These are phyloP conservation scores for Mimosa bimucronata DNA, from an alignment of 306 rosid species.

Conservation along the genomic window DNA sequence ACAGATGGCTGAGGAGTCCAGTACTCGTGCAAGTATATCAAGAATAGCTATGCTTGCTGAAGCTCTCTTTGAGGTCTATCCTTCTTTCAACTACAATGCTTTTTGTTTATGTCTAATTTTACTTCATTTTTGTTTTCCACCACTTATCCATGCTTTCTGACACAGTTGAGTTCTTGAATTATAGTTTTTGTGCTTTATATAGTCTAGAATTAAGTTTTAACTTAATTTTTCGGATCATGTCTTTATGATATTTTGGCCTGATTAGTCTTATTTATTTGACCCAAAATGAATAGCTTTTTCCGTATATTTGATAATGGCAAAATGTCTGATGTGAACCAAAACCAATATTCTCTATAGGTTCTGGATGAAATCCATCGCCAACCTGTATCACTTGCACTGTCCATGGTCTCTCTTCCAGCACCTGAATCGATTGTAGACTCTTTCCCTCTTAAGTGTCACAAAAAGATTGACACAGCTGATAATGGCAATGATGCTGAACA, in stretches of 20 bases:
- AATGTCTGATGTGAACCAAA: slow-evolving; percentile 28
- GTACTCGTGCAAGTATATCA: slow-evolving; percentile 92
- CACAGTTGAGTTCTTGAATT: slow-evolving; percentile 15
- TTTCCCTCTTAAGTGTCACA: slow-evolving; percentile 80
- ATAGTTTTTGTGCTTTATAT: not conserved
- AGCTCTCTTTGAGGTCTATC: slow-evolving; percentile 87
- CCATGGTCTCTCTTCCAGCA: slow-evolving; percentile 92
- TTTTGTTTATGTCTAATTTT: slow-evolving; percentile 1
- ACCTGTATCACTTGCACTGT: slow-evolving; percentile 77
- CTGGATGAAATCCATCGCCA: slow-evolving; percentile 97
- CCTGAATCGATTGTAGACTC: slow-evolving; percentile 87
- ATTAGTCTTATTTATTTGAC: slow-evolving; percentile 15
- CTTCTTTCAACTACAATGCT: slow-evolving; percentile 29
- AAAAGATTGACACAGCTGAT: slow-evolving; percentile 54
- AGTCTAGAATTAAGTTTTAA: slow-evolving; percentile 7
- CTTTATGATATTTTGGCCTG: slow-evolving; percentile 3
- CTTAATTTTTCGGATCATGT: slow-evolving; percentile 14
- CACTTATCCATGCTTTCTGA: slow-evolving; percentile 13
- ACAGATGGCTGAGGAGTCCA: slow-evolving; percentile 68
- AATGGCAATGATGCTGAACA: slow-evolving; percentile 63
- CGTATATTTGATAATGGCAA: slow-evolving; percentile 16
- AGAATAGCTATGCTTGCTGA: slow-evolving; percentile 98
- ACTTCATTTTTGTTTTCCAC: too few species aligned
- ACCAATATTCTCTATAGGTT: slow-evolving; percentile 58
- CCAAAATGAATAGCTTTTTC: slow-evolving; percentile 5